A percentile compares a stretch with the other conserved stretches of the same genome.
phyloP scores from a whole-genome alignment of 2,329 filamentous ascomycete genomes.

The Xylaria sp. region DNA sequence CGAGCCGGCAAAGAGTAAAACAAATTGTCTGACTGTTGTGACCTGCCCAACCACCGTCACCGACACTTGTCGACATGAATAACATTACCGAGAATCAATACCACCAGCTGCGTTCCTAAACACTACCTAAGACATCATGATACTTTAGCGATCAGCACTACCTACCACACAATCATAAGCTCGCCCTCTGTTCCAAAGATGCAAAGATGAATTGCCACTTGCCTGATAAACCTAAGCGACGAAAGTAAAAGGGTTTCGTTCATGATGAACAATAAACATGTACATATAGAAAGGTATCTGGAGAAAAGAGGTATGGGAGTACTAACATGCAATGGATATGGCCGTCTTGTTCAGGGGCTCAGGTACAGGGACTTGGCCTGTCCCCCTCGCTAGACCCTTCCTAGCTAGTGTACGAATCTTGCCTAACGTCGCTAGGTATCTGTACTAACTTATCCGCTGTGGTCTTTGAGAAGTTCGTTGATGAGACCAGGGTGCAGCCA shows the following conservation, averaged over 20 bases:
- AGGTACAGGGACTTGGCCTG: constrained; percentile 41
- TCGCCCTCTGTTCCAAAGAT: not conserved
- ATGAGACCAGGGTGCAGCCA: constrained; percentile 39
- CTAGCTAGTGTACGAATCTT: constrained; percentile 8
- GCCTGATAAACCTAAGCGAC: not conserved
- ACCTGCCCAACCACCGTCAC: constrained; percentile 7
- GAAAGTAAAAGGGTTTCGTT: not conserved
- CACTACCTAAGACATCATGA: not conserved
- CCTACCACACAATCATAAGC: not conserved
- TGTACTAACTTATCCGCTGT: not conserved
- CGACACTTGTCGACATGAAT: not conserved
- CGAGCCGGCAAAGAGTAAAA: not conserved
- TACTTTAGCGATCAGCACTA: not conserved
- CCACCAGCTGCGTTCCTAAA: not conserved
- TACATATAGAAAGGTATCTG: not conserved
- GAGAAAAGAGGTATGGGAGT: constrained; percentile 3
- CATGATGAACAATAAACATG: not conserved
- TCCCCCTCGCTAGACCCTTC: constrained; percentile 36
- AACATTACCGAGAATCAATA: not conserved
- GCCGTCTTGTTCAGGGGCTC: constrained; percentile 23
- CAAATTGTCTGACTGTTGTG: constrained; percentile 15
- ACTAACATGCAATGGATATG: constrained; percentile 7
- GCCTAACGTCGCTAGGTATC: constrained; percentile 22
- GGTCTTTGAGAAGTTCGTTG: constrained; percentile 41
- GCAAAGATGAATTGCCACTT: not conserved